Percentiles rank a stretch among this genome's conserved stretches.
phyloP scores from a whole-genome alignment of 73 alveolate species.

The Durusdinium trenchii region DNA sequence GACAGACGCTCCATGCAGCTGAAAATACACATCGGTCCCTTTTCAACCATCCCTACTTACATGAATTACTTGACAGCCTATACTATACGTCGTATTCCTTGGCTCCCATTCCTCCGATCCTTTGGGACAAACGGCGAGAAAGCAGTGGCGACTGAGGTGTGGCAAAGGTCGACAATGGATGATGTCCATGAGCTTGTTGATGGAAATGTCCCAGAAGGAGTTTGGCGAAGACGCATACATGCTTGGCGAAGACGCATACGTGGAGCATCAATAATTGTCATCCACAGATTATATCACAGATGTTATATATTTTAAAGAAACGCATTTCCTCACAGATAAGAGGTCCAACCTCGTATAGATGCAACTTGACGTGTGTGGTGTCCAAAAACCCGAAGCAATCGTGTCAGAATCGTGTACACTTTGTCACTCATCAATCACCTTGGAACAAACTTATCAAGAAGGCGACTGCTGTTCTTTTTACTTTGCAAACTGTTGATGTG shows the following conservation, averaged over 20 bases:
- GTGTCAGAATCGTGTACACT: too few species aligned
- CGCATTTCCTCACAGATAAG: neutral
- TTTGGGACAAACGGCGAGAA: neutral
- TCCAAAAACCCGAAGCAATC: too few species aligned
- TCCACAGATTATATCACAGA: neutral
- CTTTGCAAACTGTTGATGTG: neutral
- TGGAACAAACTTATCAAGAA: neutral
- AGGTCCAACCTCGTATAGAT: neutral
- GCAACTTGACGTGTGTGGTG: too few species aligned
- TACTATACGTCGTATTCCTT: neutral
- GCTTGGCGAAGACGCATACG: neutral
- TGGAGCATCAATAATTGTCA: neutral
- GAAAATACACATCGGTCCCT: neutral
- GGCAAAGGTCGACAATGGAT: constrained; percentile 42
- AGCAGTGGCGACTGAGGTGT: neutral
- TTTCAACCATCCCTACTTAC: neutral
- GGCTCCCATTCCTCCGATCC: neutral
- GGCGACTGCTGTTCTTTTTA: neutral
- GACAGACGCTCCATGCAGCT: neutral
- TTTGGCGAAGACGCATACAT: neutral
- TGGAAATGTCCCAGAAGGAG: neutral
- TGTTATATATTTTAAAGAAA: neutral
- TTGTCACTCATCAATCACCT: neutral
- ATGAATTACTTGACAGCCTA: neutral
- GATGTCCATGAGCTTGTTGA: neutral